phyloP scores from a whole-genome alignment of 192 early-diverging fungal genomes.

The Umbelopsis sp. region DNA sequence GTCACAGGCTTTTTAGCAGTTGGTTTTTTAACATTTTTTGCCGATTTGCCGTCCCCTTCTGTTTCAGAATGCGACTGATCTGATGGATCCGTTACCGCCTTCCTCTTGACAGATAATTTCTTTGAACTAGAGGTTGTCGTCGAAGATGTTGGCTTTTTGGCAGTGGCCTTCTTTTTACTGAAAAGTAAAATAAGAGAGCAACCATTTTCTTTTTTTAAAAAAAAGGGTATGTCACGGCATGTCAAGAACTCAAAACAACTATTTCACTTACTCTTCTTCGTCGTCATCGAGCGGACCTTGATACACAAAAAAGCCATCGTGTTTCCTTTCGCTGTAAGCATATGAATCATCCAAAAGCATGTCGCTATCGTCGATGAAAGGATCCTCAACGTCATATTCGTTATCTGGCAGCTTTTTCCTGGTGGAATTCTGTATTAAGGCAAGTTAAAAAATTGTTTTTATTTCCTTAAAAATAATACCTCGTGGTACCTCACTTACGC shows the following conservation, averaged over 20 bases:
- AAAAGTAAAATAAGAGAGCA: no score
- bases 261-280: constrained; percentile 30
- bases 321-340: constrained; percentile 25
- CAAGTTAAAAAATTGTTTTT: neutral
- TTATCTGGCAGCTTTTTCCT: constrained; percentile 26
- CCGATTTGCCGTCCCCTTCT: neutral
- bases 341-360: constrained; percentile 41
- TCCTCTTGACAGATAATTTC: neutral
- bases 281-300: constrained; percentile 44
- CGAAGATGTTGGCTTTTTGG: neutral
- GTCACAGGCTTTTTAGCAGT: neutral
- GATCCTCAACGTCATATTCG: constrained; percentile 55
- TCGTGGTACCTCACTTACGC: neutral
- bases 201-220: no score
- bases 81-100: neutral
- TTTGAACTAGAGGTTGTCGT: neutral
- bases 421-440: neutral
- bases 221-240: no score
- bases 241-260: neutral
- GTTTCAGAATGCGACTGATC: constrained; percentile 13
- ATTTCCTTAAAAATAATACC: no score
- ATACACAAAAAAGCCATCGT: constrained; percentile 55
- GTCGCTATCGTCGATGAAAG: constrained; percentile 66
- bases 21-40: neutral
- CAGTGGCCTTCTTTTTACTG: neutral